Evolutionary conservation across 2,329 filamentous ascomycete genomes (phyloP), one percentile per base, ranked within the genome.

Genomic region (Pestalotiopsis sp.): DNA sequence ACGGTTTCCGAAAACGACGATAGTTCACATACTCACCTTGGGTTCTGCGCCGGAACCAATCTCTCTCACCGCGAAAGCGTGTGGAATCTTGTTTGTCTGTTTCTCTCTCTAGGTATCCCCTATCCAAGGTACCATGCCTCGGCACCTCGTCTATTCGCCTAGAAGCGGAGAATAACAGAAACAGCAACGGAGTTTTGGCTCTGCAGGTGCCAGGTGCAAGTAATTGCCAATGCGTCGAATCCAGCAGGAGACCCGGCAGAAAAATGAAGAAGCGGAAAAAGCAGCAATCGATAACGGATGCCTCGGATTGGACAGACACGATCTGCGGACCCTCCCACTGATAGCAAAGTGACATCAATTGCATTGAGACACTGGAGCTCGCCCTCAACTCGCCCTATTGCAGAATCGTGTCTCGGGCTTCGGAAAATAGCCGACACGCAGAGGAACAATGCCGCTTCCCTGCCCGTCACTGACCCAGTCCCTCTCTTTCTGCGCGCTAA

Each of bases 21-120:
- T 52, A 52, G 45, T n/a, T 52, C 45, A 52, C 14, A n/a, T n/a
- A 52, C 45, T 52, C 45, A 52, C 45, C 45, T 52, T 52, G 45
- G 20, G 17, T 59, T n/a, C 57, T 11, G 7, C 45, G 17, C 45
- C 45, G 45, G 45, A 52, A 52, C 45, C 45, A 52, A 52, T 52
- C 45, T 52, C 45, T n/a, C 45, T 52, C 45, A 52, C 45, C 45
- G 45, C 45, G 45, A 52, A 52, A 52, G 9, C n/a, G 45, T 52
- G 45, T 52, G 45, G 36, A 67, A 61, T 20, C 52, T 61, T 25
- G 38, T 61, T 67, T 61, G 65, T 56, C 27, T 56, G 58, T 39
- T 12, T 49, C 58, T 14, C 63, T 67, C 52, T 41, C 52, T 52
- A 38, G 56, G 66, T n/a, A 38, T 31, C 27, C 27, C 57, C 14